A percentile compares a stretch with the other conserved stretches of the same genome.
phyloP scores from a whole-genome alignment of 106 monocot genomes.

The Dendrobium officinale region DNA sequence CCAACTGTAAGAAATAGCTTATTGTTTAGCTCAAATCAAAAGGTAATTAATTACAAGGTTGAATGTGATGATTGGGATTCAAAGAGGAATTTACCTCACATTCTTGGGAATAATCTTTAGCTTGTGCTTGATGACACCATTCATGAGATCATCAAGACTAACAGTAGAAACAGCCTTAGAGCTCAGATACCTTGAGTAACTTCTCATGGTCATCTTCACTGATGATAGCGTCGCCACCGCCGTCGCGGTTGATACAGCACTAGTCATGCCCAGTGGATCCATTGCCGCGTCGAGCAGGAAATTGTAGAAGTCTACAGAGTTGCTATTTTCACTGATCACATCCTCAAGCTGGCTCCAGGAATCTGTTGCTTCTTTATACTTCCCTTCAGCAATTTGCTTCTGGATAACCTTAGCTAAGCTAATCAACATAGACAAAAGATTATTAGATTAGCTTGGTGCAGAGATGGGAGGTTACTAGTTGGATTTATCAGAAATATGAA shows the following conservation, averaged over 20 bases:
- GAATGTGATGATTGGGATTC: neutral
- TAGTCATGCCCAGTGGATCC: slow-evolving; percentile 17
- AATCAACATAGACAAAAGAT: neutral
- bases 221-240: neutral
- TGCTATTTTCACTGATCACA: slow-evolving; percentile 28
- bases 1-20: slow-evolving; percentile 45
- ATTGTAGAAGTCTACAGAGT: slow-evolving; percentile 78
- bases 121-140: slow-evolving; percentile 61
- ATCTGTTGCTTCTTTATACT: slow-evolving; percentile 50
- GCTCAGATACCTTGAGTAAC: slow-evolving; percentile 58
- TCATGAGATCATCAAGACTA: slow-evolving; percentile 44
- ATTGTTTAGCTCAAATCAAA: neutral
- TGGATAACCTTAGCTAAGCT: slow-evolving; percentile 67
- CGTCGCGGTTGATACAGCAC: neutral
- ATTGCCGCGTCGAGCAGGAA: slow-evolving; percentile 48
- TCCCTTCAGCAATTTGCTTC: slow-evolving; percentile 34
- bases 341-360: slow-evolving; percentile 57
- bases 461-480: neutral
- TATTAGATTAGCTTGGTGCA: neutral
- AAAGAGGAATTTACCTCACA: slow-evolving; percentile 39
- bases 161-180: slow-evolving; percentile 28
- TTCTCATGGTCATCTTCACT: slow-evolving; percentile 7
- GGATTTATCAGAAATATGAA: neutral
- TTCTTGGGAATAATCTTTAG: slow-evolving; percentile 74
- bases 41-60: neutral